A percentile compares a stretch with the other conserved stretches of the same genome.
Evolutionary conservation across 768 basidiomycete species (phyloP).

Genomic region (Chlorophyllum brunneum): DNA sequence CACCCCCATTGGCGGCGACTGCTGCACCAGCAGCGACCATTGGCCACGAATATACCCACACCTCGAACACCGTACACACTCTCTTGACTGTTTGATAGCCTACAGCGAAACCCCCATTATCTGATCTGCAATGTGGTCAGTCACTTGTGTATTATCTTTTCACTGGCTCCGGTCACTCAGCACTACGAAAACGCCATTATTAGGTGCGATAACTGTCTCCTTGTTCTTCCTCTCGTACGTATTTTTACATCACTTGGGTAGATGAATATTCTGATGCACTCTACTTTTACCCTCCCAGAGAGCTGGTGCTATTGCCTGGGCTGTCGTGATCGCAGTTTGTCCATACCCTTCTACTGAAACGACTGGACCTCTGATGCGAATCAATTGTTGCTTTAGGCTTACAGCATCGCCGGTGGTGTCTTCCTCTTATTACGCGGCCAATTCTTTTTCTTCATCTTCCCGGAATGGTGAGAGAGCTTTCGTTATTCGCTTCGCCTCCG

Average conservation of each 20-base stretch:
- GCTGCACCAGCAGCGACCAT: slow-evolving; percentile 6
- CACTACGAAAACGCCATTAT: slow-evolving; percentile 8
- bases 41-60: slow-evolving; percentile 8
- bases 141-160: slow-evolving; percentile 8
- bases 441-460: slow-evolving; percentile 60
- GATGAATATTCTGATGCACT: slow-evolving; percentile 24
- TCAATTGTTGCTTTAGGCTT: slow-evolving; percentile 37
- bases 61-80: background rate
- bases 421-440: slow-evolving; percentile 59
- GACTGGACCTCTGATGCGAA: slow-evolving; percentile 10
- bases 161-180: slow-evolving; percentile 8
- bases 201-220: slow-evolving; percentile 80
- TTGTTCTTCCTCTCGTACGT: slow-evolving; percentile 68
- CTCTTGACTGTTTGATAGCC: slow-evolving; percentile 10
- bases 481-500: background rate
- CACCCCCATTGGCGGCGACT: slow-evolving; percentile 7
- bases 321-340: slow-evolving; percentile 55
- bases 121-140: slow-evolving; percentile 26
- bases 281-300: slow-evolving; percentile 40
- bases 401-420: slow-evolving; percentile 63
- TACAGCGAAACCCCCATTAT: slow-evolving; percentile 20
- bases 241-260: slow-evolving; percentile 11
- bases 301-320: slow-evolving; percentile 72
- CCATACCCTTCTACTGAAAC: slow-evolving; percentile 9
- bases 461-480: slow-evolving; percentile 49